Base-by-base conservation (phyloP, 331 rosid species). In the Telfairia occidentalis region DNA sequence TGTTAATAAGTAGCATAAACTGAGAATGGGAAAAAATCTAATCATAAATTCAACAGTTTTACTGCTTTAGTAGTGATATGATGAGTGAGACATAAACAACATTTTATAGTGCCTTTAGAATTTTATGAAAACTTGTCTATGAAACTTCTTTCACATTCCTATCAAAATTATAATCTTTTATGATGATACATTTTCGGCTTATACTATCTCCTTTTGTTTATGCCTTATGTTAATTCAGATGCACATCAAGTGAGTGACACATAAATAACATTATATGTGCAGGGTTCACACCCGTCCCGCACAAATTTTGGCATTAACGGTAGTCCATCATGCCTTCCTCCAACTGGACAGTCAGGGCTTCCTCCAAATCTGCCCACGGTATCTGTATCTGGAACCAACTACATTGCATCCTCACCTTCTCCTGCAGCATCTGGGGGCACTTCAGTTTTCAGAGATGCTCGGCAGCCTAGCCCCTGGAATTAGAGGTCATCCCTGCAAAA, bases 391-490 rank as follows among this genome's bases (percentile, higher is more conserved):
- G 93, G 96, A 82, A 90, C 97, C 69, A 86, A 86, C 71, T 92
- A 87, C 77, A 77, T 90, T 70, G 90, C 88, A 73, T 95, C 97
- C 74, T 95, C 97, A 65, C 97, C 97, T 76, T 90, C 97, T 59
- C 97, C 97, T 18, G 97, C 93, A 2, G 94, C 92, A 23, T 90
- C 97, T 8, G 97, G 93, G 21, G 97, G 99, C 63, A 90, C 90
- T 80, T 92, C 97, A 45, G 82, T 85, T 78, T 90, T 87, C 74
- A 86, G 87, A 83, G 97, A 95, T 64, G 87, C 96, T 57, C 88
- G 93, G 64, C 89, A 88, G 60, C 96, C 96, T 7, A 92, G 99
- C 82, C 97, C 99, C 16, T 95, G 97, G 97, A 95, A 84, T 78
- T 92, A 95, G 82, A 83, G 64, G 45, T 18, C 28, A 16, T 64